Evolutionary conservation across 2,329 filamentous ascomycete species (phyloP).

Genomic region (Aspergillus sp.): DNA sequence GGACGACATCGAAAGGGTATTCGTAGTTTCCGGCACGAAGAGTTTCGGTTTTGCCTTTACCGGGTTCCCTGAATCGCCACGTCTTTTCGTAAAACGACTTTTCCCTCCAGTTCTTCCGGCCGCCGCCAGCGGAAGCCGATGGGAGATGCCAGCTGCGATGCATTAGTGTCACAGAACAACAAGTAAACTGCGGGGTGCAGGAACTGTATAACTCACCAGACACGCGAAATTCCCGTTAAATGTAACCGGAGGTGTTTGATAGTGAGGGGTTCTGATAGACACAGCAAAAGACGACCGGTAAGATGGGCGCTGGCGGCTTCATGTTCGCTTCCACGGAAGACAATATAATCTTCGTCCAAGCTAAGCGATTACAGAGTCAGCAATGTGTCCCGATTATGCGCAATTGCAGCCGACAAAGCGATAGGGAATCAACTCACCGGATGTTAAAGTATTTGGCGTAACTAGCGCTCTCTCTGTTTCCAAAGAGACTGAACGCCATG

Average conservation of each 20-base stretch:
- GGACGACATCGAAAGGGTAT: constrained; percentile 68
- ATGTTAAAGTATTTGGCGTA: constrained; percentile 46
- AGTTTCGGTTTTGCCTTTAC: constrained; percentile 45
- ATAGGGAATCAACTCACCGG: constrained; percentile 27
- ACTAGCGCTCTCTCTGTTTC: constrained; percentile 35
- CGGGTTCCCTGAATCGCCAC: constrained; percentile 60
- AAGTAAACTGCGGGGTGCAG: too few species aligned
- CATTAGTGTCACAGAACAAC: neutral
- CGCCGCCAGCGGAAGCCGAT: constrained; percentile 29
- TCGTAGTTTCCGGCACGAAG: constrained; percentile 73
- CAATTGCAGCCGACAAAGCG: neutral
- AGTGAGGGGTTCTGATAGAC: constrained; percentile 60
- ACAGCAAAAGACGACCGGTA: constrained; percentile 67
- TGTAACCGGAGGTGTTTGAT: constrained; percentile 68
- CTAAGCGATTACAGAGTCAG: constrained; percentile 37
- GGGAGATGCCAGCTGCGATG: constrained; percentile 28
- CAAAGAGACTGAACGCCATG: constrained; percentile 44
- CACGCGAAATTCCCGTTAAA: constrained; percentile 61
- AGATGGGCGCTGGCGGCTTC: constrained; percentile 70
- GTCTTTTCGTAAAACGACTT: constrained; percentile 58
- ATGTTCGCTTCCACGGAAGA: constrained; percentile 67
- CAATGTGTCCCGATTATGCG: neutral
- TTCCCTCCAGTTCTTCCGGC: constrained; percentile 36
- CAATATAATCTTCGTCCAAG: constrained; percentile 70
- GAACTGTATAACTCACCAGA: constrained; percentile 52